Evolutionary conservation across 1,139 yeast species (phyloP).

Genomic region (Spathaspora sp.): DNA sequence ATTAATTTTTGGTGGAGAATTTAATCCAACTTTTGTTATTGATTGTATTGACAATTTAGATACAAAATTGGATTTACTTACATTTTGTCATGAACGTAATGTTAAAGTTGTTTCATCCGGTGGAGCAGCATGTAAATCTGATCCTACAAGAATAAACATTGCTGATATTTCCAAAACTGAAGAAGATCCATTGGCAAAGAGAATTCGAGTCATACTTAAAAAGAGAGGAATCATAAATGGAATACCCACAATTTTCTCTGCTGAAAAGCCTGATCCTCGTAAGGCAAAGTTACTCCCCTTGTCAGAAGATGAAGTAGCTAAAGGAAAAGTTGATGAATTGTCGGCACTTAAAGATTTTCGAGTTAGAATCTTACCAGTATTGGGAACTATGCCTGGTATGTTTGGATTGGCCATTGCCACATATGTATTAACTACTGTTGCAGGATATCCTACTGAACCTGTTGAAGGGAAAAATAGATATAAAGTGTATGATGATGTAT

Average conservation of each 20-base stretch:
- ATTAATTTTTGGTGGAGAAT: conserved; percentile 53
- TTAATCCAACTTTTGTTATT: conserved; percentile 69
- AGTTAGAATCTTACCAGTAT: conserved; percentile 88
- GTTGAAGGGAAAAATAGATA: conserved; percentile 89
- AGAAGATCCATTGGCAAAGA: conserved; percentile 90
- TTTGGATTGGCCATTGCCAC: conserved; percentile 92
- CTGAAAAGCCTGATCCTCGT: conserved; percentile 94
- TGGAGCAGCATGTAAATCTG: conserved; percentile 85
- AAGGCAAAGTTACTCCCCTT: conserved; percentile 86
- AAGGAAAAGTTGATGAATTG: conserved; percentile 84
- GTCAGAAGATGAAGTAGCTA: conserved; percentile 72
- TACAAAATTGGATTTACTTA: conserved; percentile 85
- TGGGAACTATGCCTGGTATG: conserved; percentile 96
- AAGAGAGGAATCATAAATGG: conserved; percentile 72
- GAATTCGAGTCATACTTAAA: conserved; percentile 80
- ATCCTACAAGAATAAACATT: conserved; percentile 46
- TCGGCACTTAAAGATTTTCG: conserved; percentile 87
- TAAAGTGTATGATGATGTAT: conserved; percentile 77
- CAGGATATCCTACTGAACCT: conserved; percentile 87
- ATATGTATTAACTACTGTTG: conserved; percentile 70
- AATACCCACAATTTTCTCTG: conserved; percentile 86
- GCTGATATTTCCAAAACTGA: conserved; percentile 58
- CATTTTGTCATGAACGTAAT: conserved; percentile 60
- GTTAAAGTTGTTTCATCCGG: conserved; percentile 80
- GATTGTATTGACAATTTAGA: conserved; percentile 97